Evolutionary conservation across 192 early-diverging fungal species (phyloP), one percentile per base, ranked within the genome.

Genomic region (Mortierella hygrophila): DNA sequence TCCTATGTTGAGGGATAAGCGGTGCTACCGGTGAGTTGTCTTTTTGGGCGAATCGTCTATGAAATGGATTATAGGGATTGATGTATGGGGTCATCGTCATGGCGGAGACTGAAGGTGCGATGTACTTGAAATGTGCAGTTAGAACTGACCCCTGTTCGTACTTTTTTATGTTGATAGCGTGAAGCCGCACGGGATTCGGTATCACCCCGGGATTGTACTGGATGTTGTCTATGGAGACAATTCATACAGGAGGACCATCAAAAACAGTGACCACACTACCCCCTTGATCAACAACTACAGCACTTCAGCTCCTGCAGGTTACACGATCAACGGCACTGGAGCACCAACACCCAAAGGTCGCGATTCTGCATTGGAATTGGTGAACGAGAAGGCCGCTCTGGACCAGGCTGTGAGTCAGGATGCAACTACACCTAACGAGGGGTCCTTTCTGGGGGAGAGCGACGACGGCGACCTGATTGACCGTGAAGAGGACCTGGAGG

Each of bases 151-250:
- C 6, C 9, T 65, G 2, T 65, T 65, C 32, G n/a, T 15, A 4
- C 2, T 65, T 8, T 32, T 29, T 32, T 65, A 26, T 65, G 26
- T 32, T 29, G 1, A 32, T 35, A 85, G 83, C 18, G 55, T 85
- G 20, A 70, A 68, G 40, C 83, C 83, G 4, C 83, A 85, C 47
- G 83, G 83, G 29, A 85, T 85, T 38, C 76, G 68, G 23, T 79
- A 85, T 29, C 78, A 80, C 29, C 83, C 83, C 1, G 73, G 68
- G 16, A 54, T 44, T 2, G 37, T 85, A 2, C 70, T 85, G 74
- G 83, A 85, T 73, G 75, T 85, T 16, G 44, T 85, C 26, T 85
- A 80, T 32, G 68, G 60, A 32, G 60, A 65, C 10, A 26, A 32
- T 23, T 9, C 11, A 26, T 13, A 6, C 60, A 65, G 60, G 60